A percentile compares a stretch with the other conserved stretches of the same genome.
These are phyloP conservation scores for Leccinum uliginosum DNA, from an alignment of 768 basidiomycete genomes.

Conservation along the genomic window DNA sequence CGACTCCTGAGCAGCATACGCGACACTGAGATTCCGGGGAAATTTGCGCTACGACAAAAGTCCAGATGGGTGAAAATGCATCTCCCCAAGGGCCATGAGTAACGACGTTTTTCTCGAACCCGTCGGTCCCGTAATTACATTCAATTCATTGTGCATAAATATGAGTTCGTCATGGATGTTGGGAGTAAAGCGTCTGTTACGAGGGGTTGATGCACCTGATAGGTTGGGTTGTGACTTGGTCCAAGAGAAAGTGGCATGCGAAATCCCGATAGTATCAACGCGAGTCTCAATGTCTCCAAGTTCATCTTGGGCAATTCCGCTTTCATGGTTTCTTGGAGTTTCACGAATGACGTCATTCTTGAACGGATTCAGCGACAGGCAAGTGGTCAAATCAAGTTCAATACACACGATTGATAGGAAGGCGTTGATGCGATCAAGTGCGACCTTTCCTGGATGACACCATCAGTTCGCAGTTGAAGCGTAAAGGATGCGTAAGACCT, in stretches of 20 bases:
- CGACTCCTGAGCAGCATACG: constrained; percentile 79
- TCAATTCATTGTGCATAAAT: constrained; percentile 49
- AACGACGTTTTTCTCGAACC: constrained; percentile 61
- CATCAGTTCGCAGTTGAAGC: constrained; percentile 1
- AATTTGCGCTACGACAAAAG: constrained; percentile 63
- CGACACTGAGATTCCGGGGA: constrained; percentile 62
- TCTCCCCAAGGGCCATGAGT: constrained; percentile 60
- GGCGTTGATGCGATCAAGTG: constrained; percentile 8
- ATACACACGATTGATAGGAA: constrained; percentile 4
- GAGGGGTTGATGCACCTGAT: background rate
- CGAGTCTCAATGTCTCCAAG: background rate
- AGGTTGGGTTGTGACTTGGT: background rate
- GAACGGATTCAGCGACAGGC: background rate
- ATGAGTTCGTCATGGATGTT: constrained; percentile 47
- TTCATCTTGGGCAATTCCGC: background rate
- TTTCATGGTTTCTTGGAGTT: background rate
- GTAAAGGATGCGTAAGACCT: constrained; percentile 23
- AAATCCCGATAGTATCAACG: constrained; percentile 1
- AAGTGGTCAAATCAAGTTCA: background rate
- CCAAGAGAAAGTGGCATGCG: constrained; percentile 8
- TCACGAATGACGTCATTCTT: constrained; percentile 3
- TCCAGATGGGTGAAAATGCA: constrained; percentile 53
- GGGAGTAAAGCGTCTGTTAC: constrained; percentile 42
- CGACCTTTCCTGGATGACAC: constrained; percentile 12
- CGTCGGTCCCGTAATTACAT: constrained; percentile 58